Conservation (phyloP, 139 green algal species). For the Micractinium conductrix region DNA sequence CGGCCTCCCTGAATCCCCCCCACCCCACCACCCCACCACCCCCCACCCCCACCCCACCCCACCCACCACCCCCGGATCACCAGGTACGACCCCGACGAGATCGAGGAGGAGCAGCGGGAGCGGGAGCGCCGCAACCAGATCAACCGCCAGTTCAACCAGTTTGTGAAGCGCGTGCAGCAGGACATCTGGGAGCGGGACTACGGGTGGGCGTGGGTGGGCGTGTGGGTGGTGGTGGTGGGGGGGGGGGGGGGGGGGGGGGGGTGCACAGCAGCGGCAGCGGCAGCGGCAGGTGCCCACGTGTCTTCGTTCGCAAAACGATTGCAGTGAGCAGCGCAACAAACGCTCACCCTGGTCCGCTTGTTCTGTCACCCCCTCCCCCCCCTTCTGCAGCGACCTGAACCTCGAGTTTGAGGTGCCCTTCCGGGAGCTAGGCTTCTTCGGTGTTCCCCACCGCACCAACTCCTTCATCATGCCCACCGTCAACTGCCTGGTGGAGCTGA, state of each 20-base stretch:
- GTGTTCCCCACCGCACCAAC: constrained; percentile 84
- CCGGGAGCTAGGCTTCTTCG: constrained; percentile 94
- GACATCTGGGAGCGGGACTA: constrained; percentile 84
- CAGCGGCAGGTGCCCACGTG: too few species aligned
- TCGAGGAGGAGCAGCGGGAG: constrained; percentile 99
- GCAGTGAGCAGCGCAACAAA: too few species aligned
- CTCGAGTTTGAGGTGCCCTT: constrained; percentile 99
- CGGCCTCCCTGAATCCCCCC: background rate
- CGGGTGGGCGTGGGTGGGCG: too few species aligned
- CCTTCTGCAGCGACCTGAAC: constrained; percentile 66
- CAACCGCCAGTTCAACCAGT: constrained; percentile 87
- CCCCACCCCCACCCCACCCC: too few species aligned
- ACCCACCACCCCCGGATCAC: background rate
- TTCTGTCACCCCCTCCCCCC: background rate
- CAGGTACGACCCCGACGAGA: constrained; percentile 98
- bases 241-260: background rate
- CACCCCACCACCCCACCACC: too few species aligned
- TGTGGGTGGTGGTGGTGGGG: background rate
- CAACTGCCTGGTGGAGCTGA: constrained; percentile 98
- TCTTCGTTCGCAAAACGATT: too few species aligned
- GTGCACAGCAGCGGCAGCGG: too few species aligned
- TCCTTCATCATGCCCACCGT: constrained; percentile 93
- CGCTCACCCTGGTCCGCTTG: too few species aligned
- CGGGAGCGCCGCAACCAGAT: constrained; percentile 92
- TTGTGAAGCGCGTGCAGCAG: constrained; percentile 81